Evolutionary conservation across 2,329 filamentous ascomycete genomes (phyloP).

Genomic region (Simplicillium aogashimaense): DNA sequence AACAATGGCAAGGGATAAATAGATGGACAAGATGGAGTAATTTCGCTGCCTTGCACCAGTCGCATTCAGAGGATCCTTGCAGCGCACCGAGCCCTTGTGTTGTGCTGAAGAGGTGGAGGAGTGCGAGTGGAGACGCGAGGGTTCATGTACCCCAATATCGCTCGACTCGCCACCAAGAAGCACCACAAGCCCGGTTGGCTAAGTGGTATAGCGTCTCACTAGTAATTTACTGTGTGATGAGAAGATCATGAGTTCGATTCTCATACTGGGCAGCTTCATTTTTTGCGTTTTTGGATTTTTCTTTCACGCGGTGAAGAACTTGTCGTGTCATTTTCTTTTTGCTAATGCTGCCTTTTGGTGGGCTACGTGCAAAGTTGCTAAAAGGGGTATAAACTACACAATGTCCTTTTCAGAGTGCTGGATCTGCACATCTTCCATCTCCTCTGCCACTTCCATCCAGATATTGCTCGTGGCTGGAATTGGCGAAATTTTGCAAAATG

Average conservation of each 20-base stretch:
- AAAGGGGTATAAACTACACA: not conserved
- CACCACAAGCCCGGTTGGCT: conserved; percentile 15
- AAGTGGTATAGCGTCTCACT: conserved; percentile 21
- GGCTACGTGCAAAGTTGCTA: too few relatives aligned
- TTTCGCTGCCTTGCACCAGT: too few relatives aligned
- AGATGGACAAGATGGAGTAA: too few relatives aligned
- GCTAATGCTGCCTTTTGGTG: too few relatives aligned
- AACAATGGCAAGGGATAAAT: too few relatives aligned
- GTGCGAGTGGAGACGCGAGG: too few relatives aligned
- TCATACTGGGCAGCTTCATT: conserved; percentile 13
- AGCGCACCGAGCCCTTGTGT: too few relatives aligned
- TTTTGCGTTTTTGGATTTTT: conserved; percentile 5
- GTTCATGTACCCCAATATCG: too few relatives aligned
- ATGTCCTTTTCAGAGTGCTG: conserved; percentile 27
- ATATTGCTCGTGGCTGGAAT: conserved; percentile 62
- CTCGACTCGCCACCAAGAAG: not conserved
- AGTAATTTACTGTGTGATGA: conserved; percentile 15
- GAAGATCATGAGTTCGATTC: conserved; percentile 20
- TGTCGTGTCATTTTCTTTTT: not conserved
- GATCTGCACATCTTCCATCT: conserved; percentile 43
- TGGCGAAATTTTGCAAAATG: conserved; percentile 58
- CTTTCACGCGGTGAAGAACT: not conserved
- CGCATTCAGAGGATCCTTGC: too few relatives aligned
- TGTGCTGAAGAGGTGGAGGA: too few relatives aligned
- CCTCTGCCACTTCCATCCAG: conserved; percentile 70